phyloP scores from a whole-genome alignment of 139 green algal species.

The Spirogloea muscicola region DNA sequence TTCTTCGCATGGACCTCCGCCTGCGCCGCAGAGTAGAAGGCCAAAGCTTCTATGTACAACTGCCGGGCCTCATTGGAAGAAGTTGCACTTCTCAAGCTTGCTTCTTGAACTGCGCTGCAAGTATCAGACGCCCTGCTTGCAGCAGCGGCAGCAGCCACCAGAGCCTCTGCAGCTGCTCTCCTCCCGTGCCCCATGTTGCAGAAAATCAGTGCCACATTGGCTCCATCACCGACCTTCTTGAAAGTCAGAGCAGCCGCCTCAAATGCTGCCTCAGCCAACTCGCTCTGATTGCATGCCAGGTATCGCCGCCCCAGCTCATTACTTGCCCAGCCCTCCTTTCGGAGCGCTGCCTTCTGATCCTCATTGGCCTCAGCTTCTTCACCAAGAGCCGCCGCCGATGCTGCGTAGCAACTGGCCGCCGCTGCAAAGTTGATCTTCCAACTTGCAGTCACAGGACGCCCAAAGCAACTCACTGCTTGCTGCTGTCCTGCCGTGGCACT shows the following conservation, averaged over 20 bases:
- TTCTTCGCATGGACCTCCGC: slow-evolving; percentile 18
- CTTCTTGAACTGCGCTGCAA: too few relatives aligned
- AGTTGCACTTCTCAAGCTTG: too few relatives aligned
- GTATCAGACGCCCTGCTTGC: too few relatives aligned
- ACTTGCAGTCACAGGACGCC: slow-evolving; percentile 26
- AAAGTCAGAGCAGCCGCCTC: slow-evolving; percentile 3
- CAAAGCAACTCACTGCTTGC: slow-evolving; percentile 28
- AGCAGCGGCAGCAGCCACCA: neutral
- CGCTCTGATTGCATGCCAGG: neutral
- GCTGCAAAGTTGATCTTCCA: slow-evolving; percentile 31
- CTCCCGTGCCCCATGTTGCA: slow-evolving; percentile 37
- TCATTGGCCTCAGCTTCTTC: neutral
- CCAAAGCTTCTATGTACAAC: slow-evolving; percentile 20
- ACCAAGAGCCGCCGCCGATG: slow-evolving; percentile 24
- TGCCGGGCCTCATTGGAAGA: too few relatives aligned
- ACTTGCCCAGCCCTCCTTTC: slow-evolving; percentile 1
- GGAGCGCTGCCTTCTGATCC: neutral
- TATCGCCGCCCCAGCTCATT: slow-evolving; percentile 26
- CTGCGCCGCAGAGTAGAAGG: slow-evolving; percentile 6
- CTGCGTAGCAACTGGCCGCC: slow-evolving; percentile 32
- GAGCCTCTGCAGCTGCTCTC: slow-evolving; percentile 14
- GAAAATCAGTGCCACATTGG: slow-evolving; percentile 33
- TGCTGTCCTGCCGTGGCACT: too few relatives aligned
- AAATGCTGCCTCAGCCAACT: slow-evolving; percentile 23
- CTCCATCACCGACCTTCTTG: slow-evolving; percentile 4